A percentile compares a stretch with the other conserved stretches of the same genome.
phyloP scores from a whole-genome alignment of 208 protist genomes.

The Acanthamoeba polyphaga region DNA sequence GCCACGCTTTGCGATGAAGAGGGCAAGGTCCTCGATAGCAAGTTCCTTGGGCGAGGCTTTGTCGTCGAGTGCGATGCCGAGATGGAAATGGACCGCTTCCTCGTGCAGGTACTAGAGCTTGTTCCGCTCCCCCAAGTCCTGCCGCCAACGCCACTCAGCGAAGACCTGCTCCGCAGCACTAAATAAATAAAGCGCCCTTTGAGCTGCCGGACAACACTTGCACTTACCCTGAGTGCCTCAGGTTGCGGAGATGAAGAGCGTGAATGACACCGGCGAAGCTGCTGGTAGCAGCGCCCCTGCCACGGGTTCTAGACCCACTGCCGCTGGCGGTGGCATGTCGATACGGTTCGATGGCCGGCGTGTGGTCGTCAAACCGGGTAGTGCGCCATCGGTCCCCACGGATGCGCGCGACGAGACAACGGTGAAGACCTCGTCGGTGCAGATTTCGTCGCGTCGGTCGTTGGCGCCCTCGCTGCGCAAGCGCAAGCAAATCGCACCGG shows the following conservation, averaged over 20 bases:
- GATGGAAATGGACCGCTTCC: constrained; percentile 65
- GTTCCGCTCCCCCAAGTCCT: background rate
- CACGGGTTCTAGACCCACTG: background rate
- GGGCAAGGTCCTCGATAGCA: constrained; percentile 65
- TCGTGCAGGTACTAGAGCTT: constrained; percentile 50
- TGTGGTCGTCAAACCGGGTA: background rate
- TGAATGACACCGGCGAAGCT: background rate
- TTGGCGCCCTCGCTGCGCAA: constrained; percentile 61
- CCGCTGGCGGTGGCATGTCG: constrained; percentile 1
- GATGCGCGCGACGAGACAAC: background rate
- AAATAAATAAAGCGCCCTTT: no score
- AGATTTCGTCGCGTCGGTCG: constrained; percentile 9
- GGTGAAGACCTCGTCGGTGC: background rate
- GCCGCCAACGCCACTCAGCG: background rate
- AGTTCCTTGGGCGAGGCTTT: constrained; percentile 30
- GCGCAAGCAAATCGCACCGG: constrained; percentile 56
- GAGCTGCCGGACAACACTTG: background rate
- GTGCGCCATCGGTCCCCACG: background rate
- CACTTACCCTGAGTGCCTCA: background rate
- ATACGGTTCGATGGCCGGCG: constrained; percentile 39
- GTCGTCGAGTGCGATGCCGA: constrained; percentile 44
- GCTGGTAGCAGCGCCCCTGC: background rate
- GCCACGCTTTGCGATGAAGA: constrained; percentile 69
- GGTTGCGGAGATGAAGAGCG: constrained; percentile 30
- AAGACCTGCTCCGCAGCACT: background rate